Conservation (phyloP, 192 early-diverging fungal species). For the Rhizoclosmatium sp. region DNA sequence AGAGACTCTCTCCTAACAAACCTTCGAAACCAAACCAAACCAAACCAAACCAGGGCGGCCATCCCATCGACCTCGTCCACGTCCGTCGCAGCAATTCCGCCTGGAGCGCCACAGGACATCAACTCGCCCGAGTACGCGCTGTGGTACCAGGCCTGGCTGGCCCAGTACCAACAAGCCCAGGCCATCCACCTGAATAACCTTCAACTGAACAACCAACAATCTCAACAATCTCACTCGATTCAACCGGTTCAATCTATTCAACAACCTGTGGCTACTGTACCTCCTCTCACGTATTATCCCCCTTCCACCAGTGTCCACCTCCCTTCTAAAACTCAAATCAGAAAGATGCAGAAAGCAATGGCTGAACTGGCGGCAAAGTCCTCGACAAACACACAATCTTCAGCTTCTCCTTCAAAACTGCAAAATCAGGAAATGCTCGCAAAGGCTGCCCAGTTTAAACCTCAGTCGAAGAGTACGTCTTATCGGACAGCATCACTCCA, state of each 20-base stretch:
- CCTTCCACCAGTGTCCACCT: neutral
- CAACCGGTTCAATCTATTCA: slow-evolving; percentile 9
- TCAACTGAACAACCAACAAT: slow-evolving; percentile 11
- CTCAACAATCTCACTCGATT: neutral
- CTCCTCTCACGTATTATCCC: neutral
- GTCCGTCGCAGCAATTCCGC: neutral
- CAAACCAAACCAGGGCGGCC: neutral
- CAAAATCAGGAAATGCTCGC: slow-evolving; percentile 12
- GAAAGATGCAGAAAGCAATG: slow-evolving; percentile 30
- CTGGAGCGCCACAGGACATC: slow-evolving; percentile 16
- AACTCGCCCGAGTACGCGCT: slow-evolving; percentile 29
- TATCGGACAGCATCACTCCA: neutral
- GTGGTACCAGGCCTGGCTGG: slow-evolving; percentile 16
- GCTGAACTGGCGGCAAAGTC: slow-evolving; percentile 16
- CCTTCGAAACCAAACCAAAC: neutral
- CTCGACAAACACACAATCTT: neutral
- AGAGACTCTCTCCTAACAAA: too few relatives aligned
- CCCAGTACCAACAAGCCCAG: slow-evolving; percentile 4
- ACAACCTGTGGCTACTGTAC: neutral
- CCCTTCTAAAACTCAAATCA: neutral
- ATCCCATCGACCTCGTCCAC: neutral
- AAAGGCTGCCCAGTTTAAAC: slow-evolving; percentile 31
- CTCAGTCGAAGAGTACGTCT: slow-evolving; percentile 23
- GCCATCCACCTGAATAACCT: neutral
- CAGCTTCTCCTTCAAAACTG: neutral